Conservation (phyloP, 257 asterid species). For the Datura wrightii region DNA sequence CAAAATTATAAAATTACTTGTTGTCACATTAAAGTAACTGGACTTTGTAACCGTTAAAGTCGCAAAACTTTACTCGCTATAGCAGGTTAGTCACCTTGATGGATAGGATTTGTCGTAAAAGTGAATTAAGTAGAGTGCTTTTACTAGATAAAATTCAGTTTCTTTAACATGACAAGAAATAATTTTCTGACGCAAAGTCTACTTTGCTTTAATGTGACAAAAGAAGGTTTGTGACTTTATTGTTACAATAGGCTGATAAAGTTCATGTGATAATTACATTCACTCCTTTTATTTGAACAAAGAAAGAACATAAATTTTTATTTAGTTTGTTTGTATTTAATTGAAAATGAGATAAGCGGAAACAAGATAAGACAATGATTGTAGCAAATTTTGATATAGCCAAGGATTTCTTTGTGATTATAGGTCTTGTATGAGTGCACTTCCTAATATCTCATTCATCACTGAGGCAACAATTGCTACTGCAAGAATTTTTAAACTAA, state of each 20-base stretch:
- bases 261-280: background rate
- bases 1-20: background rate
- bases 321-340: background rate
- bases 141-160: background rate
- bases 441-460: slow-evolving; percentile 68
- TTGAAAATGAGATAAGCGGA: background rate
- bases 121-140: background rate
- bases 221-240: background rate
- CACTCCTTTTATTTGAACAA: background rate
- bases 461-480: slow-evolving; percentile 63
- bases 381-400: background rate
- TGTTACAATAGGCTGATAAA: background rate
- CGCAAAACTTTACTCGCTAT: background rate
- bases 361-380: background rate
- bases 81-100: background rate
- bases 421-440: slow-evolving; percentile 73
- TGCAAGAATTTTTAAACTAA: slow-evolving; percentile 56
- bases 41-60: background rate
- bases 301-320: background rate
- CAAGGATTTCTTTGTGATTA: slow-evolving; percentile 16
- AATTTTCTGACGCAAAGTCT: background rate
- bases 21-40: background rate
- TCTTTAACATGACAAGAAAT: background rate
- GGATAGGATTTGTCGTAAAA: background rate
- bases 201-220: background rate